These are phyloP conservation scores for Solanum etuberosum DNA, from an alignment of 257 asterid species.

Conservation along the genomic window DNA sequence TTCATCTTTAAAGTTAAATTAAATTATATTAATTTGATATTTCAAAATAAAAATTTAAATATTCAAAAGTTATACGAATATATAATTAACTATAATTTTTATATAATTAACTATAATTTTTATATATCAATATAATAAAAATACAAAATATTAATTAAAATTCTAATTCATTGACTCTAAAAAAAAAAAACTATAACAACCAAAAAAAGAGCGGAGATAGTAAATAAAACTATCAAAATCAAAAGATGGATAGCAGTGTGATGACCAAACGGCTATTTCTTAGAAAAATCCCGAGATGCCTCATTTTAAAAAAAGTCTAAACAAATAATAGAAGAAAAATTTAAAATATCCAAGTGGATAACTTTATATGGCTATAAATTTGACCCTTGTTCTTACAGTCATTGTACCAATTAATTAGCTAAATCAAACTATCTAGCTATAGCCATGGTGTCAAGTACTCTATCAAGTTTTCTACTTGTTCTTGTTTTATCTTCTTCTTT, in stretches of 20 bases:
- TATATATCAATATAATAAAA: too few relatives aligned
- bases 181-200: too few relatives aligned
- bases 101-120: too few relatives aligned
- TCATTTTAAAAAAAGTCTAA: neutral
- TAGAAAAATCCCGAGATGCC: neutral
- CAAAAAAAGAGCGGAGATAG: fast-evolving
- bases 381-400: neutral
- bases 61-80: too few relatives aligned
- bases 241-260: neutral
- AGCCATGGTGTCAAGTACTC: neutral
- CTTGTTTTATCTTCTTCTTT: neutral
- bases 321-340: neutral
- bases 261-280: neutral
- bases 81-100: too few relatives aligned
- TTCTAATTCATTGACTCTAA: too few relatives aligned
- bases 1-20: too few relatives aligned
- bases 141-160: too few relatives aligned
- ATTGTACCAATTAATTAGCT: neutral
- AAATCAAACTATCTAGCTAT: neutral
- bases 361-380: neutral
- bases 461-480: neutral
- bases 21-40: too few relatives aligned
- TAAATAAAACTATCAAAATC: neutral
- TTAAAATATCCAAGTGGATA: neutral
- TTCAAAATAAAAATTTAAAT: too few relatives aligned